phyloP scores from a whole-genome alignment of 768 basidiomycete species.

The Tremella mesenterica region DNA sequence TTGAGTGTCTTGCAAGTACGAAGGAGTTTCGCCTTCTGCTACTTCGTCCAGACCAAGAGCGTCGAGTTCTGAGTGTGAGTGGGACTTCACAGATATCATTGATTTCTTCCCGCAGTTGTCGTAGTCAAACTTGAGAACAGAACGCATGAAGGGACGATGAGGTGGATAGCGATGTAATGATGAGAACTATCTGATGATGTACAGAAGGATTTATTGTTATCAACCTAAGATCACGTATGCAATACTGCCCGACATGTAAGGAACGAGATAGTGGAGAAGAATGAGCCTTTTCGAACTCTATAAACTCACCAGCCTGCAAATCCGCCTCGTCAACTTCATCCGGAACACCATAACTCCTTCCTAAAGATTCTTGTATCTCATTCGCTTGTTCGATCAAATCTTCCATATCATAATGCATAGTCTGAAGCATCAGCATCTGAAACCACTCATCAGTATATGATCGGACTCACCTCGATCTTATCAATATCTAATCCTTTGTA shows the following conservation, averaged over 20 bases:
- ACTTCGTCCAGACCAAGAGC: conserved; percentile 60
- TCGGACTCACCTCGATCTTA: conserved; percentile 78
- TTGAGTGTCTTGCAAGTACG: conserved; percentile 70
- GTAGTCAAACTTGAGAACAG: neutral
- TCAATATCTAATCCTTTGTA: conserved; percentile 96
- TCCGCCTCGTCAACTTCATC: conserved; percentile 98
- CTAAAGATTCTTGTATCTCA: conserved; percentile 90
- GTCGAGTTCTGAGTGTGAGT: conserved; percentile 63
- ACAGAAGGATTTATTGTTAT: too few species aligned
- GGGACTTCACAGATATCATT: neutral
- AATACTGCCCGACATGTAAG: too few species aligned
- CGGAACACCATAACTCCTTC: conserved; percentile 87
- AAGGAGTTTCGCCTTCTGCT: conserved; percentile 79
- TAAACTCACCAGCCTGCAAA: conserved; percentile 71
- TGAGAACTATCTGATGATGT: too few species aligned
- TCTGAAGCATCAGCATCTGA: conserved; percentile 48
- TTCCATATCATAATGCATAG: conserved; percentile 96
- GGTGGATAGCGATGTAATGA: too few species aligned
- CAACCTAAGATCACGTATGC: too few species aligned
- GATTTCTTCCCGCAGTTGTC: neutral
- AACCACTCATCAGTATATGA: neutral
- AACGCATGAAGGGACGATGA: too few species aligned
- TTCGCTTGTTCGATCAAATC: conserved; percentile 93
- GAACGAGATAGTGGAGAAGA: too few species aligned
- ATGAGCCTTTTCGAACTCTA: too few species aligned